phyloP scores from a whole-genome alignment of 2,329 filamentous ascomycete genomes.

The Colletotrichum trifolii region DNA sequence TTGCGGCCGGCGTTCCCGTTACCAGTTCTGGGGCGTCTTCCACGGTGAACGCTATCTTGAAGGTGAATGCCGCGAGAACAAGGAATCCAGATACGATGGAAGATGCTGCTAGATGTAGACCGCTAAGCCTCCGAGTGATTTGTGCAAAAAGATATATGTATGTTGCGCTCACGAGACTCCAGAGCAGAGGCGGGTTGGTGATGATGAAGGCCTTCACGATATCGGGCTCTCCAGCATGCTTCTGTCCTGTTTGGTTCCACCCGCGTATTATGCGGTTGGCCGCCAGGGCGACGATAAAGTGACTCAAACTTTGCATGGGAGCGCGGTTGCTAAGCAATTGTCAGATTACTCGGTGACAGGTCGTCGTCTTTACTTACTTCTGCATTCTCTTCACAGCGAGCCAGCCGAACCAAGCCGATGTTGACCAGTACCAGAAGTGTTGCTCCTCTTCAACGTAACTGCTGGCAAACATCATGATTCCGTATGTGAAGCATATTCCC shows the following conservation, averaged over 20 bases:
- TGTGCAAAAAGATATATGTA: conserved; percentile 71
- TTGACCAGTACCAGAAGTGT: conserved; percentile 97
- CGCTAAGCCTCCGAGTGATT: conserved; percentile 54
- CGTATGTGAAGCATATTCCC: conserved; percentile 71
- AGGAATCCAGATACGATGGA: conserved; percentile 56
- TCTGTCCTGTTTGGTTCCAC: conserved; percentile 98
- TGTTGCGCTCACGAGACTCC: conserved; percentile 75
- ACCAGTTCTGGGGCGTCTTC: conserved; percentile 90
- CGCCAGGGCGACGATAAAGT: conserved; percentile 60
- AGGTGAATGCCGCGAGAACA: conserved; percentile 72
- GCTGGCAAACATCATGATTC: conserved; percentile 95
- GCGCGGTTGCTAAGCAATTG: background rate
- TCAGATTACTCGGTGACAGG: background rate
- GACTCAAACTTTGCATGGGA: conserved; percentile 12
- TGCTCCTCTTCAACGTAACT: conserved; percentile 99
- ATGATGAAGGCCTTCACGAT: conserved; percentile 79
- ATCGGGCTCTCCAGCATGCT: conserved; percentile 90
- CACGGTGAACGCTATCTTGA: conserved; percentile 90
- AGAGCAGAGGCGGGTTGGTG: conserved; percentile 74
- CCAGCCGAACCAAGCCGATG: conserved; percentile 74
- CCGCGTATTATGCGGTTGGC: conserved; percentile 75
- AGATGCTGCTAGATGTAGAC: conserved; percentile 53
- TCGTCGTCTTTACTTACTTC: conserved; percentile 44
- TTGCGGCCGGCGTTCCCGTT: conserved; percentile 53
- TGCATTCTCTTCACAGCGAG: conserved; percentile 61